phyloP scores from a whole-genome alignment of 495 filamentous ascomycete genomes.

The Lepidopterella palustris region DNA sequence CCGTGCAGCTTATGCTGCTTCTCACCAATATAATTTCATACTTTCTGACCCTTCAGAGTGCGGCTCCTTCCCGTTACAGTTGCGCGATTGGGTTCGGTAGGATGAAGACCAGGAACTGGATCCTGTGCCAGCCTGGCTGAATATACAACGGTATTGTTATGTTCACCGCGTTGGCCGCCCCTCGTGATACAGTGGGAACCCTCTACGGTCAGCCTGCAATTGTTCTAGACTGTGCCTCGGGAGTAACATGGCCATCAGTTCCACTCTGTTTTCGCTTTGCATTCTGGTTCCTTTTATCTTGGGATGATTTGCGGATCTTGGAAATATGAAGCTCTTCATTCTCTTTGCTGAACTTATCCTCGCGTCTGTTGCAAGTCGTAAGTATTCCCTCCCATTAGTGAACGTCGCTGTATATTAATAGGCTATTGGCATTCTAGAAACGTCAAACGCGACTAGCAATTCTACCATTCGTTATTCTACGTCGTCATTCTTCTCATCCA shows the following conservation, averaged over 20 bases:
- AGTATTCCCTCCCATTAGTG: background rate
- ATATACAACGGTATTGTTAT: background rate
- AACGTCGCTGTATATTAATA: background rate
- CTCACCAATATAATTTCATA: slow-evolving; percentile 1
- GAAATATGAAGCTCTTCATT: slow-evolving; percentile 10
- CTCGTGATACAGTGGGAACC: background rate
- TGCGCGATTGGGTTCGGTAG: background rate
- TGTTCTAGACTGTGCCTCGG: background rate
- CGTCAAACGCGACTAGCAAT: background rate
- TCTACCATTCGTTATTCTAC: background rate
- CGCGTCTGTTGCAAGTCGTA: slow-evolving; percentile 4
- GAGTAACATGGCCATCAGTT: background rate
- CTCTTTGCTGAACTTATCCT: slow-evolving; percentile 6
- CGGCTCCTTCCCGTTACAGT: background rate
- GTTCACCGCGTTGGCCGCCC: background rate
- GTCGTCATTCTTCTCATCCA: background rate
- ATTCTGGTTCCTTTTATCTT: background rate
- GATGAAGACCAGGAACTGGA: background rate
- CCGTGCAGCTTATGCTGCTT: background rate
- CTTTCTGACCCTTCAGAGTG: background rate
- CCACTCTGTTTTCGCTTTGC: background rate
- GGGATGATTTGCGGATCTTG: background rate
- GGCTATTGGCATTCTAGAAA: background rate
- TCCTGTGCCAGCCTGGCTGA: background rate
- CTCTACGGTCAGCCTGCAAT: background rate